These are phyloP conservation scores for Cornus suecica DNA, from an alignment of 148 eudicot species.

Conservation along the genomic window DNA sequence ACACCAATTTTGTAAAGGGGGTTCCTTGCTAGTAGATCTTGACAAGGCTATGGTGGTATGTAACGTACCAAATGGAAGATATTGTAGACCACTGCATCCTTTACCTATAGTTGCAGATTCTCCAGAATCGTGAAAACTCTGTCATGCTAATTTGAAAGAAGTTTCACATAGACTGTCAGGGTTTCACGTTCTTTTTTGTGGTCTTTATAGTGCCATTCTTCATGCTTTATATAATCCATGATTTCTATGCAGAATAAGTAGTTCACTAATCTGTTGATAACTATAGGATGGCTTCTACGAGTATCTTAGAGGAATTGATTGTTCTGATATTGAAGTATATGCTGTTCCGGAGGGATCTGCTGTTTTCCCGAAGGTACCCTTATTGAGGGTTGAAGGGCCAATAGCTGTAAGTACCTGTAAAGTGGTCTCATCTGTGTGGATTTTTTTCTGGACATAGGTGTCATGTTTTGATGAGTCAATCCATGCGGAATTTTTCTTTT, in stretches of 20 bases:
- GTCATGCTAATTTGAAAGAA: neutral
- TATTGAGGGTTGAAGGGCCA: slow-evolving; percentile 90
- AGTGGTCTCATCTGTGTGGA: slow-evolving; percentile 13
- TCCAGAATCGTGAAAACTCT: neutral
- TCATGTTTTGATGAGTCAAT: neutral
- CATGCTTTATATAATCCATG: neutral
- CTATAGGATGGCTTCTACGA: slow-evolving; percentile 66
- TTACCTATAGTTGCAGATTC: neutral
- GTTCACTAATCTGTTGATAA: slow-evolving; percentile 5
- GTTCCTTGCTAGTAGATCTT: neutral
- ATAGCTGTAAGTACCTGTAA: slow-evolving; percentile 64
- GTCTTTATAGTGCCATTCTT: neutral
- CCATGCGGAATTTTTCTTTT: neutral
- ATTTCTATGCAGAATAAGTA: neutral
- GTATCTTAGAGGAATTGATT: slow-evolving; percentile 81
- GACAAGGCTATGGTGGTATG: neutral
- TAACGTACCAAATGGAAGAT: too few relatives aligned
- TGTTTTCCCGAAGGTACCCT: slow-evolving; percentile 87
- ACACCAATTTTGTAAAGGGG: neutral
- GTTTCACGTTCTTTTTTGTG: neutral
- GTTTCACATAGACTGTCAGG: neutral
- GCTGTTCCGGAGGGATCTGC: slow-evolving; percentile 81
- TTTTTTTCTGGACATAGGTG: neutral
- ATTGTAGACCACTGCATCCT: neutral
- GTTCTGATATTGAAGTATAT: slow-evolving; percentile 88